phyloP scores from a whole-genome alignment of 768 basidiomycete species.

The Megacollybia marginata region DNA sequence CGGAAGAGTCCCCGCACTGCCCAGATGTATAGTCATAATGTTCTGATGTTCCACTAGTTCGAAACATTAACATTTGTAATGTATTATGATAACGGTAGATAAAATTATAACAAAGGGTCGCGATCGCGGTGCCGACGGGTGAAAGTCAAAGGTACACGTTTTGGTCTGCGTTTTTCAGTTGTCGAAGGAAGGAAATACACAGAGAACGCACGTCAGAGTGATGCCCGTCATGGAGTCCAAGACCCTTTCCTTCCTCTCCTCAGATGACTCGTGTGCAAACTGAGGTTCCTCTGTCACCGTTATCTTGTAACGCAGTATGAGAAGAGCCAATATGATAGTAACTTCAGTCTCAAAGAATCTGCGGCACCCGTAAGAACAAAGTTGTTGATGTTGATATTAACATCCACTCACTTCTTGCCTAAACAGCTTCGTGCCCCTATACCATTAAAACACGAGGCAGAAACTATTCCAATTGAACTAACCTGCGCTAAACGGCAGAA shows the following conservation, averaged over 20 bases:
- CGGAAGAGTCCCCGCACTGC: too few species aligned
- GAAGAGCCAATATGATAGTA: constrained; percentile 41
- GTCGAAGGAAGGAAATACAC: background rate
- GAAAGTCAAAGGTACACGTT: background rate
- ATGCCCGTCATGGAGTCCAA: constrained; percentile 26
- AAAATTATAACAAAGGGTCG: too few species aligned
- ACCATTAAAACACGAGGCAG: background rate
- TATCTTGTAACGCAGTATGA: constrained; percentile 39
- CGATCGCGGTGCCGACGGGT: too few species aligned
- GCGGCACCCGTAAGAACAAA: background rate
- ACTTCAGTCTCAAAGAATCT: constrained; percentile 41
- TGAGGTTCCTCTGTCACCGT: constrained; percentile 43
- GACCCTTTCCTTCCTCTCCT: constrained; percentile 35
- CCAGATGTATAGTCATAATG: too few species aligned
- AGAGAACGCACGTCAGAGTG: constrained; percentile 35
- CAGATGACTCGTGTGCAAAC: constrained; percentile 39
- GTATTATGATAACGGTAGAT: too few species aligned
- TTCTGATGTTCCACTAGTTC: too few species aligned
- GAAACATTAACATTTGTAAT: too few species aligned
- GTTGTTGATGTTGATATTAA: background rate
- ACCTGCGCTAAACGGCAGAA: constrained; percentile 44
- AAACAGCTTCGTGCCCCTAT: constrained; percentile 37
- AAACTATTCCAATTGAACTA: constrained; percentile 1
- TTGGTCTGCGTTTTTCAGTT: background rate
- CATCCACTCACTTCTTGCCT: constrained; percentile 27